These are phyloP conservation scores for Platanthera guangdongensis DNA, from an alignment of 106 monocot genomes.

Conservation along the genomic window DNA sequence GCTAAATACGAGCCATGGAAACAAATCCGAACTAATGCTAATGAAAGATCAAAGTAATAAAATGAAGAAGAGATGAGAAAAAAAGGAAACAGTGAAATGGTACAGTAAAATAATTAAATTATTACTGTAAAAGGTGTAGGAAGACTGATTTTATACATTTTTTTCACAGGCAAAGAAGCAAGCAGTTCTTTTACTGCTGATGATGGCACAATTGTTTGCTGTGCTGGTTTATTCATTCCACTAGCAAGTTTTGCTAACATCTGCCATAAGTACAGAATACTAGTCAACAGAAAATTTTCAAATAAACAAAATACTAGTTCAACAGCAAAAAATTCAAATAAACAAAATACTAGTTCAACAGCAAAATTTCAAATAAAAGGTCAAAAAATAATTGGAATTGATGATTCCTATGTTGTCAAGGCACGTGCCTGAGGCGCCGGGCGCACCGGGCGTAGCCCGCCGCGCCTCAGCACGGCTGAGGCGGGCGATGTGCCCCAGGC, in stretches of 20 bases:
- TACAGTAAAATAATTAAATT: not conserved
- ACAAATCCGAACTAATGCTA: not conserved
- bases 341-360: no score
- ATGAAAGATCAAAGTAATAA: not conserved
- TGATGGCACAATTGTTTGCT: constrained; percentile 87
- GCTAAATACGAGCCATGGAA: not conserved
- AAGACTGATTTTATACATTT: constrained; percentile 53
- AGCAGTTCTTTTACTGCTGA: constrained; percentile 73
- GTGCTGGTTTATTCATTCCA: constrained; percentile 94
- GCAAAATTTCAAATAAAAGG: no score
- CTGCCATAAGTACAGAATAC: constrained; percentile 26
- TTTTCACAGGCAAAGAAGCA: constrained; percentile 86
- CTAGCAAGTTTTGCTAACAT: constrained; percentile 97
- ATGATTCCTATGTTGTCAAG: no score
- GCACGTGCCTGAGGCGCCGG: no score
- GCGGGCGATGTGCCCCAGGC: no score
- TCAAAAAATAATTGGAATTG: no score
- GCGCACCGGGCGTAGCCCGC: no score
- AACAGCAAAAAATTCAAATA: no score
- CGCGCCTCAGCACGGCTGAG: no score
- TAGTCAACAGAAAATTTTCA: not conserved
- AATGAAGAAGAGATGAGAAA: not conserved
- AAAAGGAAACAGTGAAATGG: not conserved
- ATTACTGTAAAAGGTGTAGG: not conserved
- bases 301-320: not conserved